Percentiles rank a stretch among this genome's conserved stretches.
Evolutionary conservation across 2,329 filamentous ascomycete genomes (phyloP).

Genomic region (Colletotrichum destructivum): DNA sequence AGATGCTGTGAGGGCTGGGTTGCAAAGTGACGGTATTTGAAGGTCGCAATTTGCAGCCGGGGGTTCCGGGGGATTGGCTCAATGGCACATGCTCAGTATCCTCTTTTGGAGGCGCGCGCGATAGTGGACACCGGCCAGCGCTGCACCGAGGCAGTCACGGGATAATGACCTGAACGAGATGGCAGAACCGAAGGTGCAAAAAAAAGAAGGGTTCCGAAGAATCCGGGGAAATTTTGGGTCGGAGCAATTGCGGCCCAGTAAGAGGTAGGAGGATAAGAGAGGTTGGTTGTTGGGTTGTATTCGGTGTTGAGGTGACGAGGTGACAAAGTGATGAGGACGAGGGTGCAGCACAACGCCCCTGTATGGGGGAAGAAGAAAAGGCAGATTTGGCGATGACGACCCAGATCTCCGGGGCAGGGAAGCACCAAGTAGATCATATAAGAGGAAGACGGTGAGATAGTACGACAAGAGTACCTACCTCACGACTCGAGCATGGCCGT

Average conservation of each 20-base stretch:
- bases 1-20: not conserved
- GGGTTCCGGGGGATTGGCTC: conserved; percentile 36
- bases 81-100: conserved; percentile 41
- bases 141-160: conserved; percentile 35
- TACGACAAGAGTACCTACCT: conserved; percentile 10
- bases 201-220: not conserved
- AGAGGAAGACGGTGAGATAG: conserved; percentile 14
- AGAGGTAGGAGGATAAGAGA: conserved; percentile 2
- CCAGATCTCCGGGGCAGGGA: conserved; percentile 15
- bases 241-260: not conserved
- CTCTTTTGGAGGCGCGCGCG: conserved; percentile 31
- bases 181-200: conserved; percentile 10
- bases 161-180: conserved; percentile 29
- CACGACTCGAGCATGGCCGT: conserved; percentile 5
- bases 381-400: conserved; percentile 21
- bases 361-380: not conserved
- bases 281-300: conserved; percentile 3
- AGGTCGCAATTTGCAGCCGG: conserved; percentile 34
- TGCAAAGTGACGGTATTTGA: conserved; percentile 21
- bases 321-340: not conserved
- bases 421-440: conserved; percentile 31
- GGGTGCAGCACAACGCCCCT: conserved; percentile 20
- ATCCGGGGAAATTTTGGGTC: conserved; percentile 23
- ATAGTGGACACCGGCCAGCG: conserved; percentile 38
- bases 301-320: conserved; percentile 16